Conservation (phyloP, 1,139 yeast species). For the Blastobotrys apis region DNA sequence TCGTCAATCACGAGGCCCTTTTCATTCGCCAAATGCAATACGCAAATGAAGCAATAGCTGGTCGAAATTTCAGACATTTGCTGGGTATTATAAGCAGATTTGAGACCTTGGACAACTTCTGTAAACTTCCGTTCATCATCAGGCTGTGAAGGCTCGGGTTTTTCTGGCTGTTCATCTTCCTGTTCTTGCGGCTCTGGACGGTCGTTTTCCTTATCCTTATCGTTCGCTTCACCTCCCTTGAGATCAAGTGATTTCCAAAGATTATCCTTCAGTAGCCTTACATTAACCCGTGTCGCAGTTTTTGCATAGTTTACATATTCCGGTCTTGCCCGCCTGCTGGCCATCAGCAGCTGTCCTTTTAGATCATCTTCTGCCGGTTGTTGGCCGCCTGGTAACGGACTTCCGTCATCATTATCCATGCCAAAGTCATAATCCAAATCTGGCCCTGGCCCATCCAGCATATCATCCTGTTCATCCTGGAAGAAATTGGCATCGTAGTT, state of each 20-base stretch:
- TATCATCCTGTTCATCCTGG: conserved; percentile 29
- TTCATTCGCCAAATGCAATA: conserved; percentile 84
- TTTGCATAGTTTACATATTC: conserved; percentile 72
- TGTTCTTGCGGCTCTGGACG: conserved; percentile 5
- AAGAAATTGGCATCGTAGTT: conserved; percentile 46
- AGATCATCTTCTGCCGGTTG: conserved; percentile 10
- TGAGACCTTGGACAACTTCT: conserved; percentile 41
- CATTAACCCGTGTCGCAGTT: conserved; percentile 82
- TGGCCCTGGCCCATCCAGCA: conserved; percentile 22
- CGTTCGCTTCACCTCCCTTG: conserved; percentile 19
- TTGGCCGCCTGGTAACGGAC: neutral
- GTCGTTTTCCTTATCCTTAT: conserved; percentile 41
- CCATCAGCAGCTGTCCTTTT: conserved; percentile 17
- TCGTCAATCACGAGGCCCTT: conserved; percentile 66
- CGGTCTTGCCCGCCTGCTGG: conserved; percentile 39
- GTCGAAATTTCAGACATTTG: conserved; percentile 64
- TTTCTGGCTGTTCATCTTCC: conserved; percentile 5
- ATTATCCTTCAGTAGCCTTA: conserved; percentile 72
- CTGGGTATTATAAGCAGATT: conserved; percentile 33
- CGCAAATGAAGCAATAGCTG: conserved; percentile 80
- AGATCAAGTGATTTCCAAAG: conserved; percentile 58
- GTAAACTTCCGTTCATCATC: conserved; percentile 40
- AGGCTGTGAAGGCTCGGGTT: conserved; percentile 8
- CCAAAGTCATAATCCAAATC: conserved; percentile 21
- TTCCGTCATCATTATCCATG: conserved; percentile 15